Percentiles rank a stretch among this genome's conserved stretches.
phyloP scores from a whole-genome alignment of 441 rosid species.

The Pelargonium fulgidum region DNA sequence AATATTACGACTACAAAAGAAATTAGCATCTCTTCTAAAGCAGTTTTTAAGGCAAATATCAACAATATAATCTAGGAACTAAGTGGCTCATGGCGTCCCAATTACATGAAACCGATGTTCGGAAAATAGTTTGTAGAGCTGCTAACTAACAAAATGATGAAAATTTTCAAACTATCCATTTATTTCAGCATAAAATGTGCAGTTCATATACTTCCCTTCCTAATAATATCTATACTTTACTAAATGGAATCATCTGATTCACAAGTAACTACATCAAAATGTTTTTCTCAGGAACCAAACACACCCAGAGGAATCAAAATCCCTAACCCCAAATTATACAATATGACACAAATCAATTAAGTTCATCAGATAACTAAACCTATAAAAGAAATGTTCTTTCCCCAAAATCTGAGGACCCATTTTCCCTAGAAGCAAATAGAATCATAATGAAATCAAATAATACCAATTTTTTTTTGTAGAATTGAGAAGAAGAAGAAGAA shows the following conservation, averaged over 20 bases:
- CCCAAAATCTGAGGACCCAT: constrained; percentile 2
- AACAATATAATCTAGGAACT: neutral
- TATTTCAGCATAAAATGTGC: neutral
- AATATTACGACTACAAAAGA: neutral
- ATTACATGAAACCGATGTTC: neutral
- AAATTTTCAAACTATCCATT: neutral
- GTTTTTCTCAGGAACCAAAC: too few relatives aligned
- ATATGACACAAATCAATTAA: neutral
- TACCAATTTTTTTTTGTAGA: too few relatives aligned
- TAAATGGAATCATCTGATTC: neutral
- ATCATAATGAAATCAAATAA: neutral
- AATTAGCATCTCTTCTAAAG: neutral
- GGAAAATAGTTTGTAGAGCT: neutral
- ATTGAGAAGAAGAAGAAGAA: neutral
- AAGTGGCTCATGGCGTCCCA: neutral
- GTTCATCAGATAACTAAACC: neutral
- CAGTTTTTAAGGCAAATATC: neutral
- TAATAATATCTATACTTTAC: too few relatives aligned
- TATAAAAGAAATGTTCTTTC: neutral
- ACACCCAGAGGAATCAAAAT: neutral
- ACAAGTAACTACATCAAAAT: neutral
- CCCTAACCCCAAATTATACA: neutral
- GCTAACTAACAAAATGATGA: neutral
- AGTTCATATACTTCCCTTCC: neutral
- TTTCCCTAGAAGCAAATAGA: neutral